Evolutionary conservation across 352 stramenopile genomes (phyloP), one percentile per base, ranked within the genome.

Genomic region (Phytophthora sp.): DNA sequence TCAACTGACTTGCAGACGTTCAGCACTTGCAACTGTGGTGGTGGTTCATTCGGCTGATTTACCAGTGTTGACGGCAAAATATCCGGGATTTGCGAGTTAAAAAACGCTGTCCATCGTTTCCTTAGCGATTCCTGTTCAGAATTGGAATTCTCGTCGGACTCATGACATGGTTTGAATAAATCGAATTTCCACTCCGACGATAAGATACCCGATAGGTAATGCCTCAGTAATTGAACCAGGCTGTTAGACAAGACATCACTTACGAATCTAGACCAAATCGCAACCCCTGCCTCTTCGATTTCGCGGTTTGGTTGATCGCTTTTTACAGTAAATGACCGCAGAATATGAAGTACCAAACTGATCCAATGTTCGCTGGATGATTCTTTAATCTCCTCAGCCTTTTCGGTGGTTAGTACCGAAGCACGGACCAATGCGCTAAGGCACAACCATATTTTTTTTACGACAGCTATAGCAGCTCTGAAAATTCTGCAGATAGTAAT

Each of bases 111-210:
- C 77, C 77, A 87, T 53, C 17, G 59, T 35, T 72, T 43, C 4
- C 13, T 42, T 20, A 78, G 28, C 44, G 43, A 34, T 26, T 1
- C 26, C 17, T 46, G 23, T 21, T 60, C 37, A 34, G 27, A 11
- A 17, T 37, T 45, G 21, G 32, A n/a, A 6, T 28, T 46, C 17
- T 8, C 41, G 5, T 32, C 28, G n/a, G 12, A 10, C 13, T 43
- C 42, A n/a, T 37, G 9, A 44, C 37, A 5, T 5, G 51, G 27
- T 23, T 32, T 41, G 6, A 23, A 37, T 13, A 79, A 79, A 4
- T 62, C 41, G 46, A 89, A 74, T 18, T 86, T 78, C 77, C 73
- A 89, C 30, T 89, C 80, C 11, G 34, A 39, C 24, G 54, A 60
- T 31, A 77, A 69, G n/a, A 74, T 30, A 30, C 50, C 54, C 5